A percentile compares a stretch with the other conserved stretches of the same genome.
Evolutionary conservation across 352 stramenopile genomes (phyloP).

Genomic region (Pythium sukuiense): DNA sequence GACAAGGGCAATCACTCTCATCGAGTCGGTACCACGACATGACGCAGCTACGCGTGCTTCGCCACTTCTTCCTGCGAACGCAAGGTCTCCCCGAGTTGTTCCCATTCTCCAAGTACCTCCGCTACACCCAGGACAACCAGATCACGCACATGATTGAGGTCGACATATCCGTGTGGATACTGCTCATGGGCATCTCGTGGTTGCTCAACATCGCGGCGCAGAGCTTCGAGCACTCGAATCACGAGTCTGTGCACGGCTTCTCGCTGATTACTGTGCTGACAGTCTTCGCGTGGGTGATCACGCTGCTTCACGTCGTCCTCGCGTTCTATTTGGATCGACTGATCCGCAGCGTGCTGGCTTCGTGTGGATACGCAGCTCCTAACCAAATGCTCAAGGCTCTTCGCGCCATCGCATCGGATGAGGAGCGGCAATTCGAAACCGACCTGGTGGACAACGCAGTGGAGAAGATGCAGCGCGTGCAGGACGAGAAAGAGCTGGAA

Average conservation of each 20-base stretch:
- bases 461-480: slow-evolving; percentile 22
- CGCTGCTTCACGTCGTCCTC: slow-evolving; percentile 9
- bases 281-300: slow-evolving; percentile 21
- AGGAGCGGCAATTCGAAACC: slow-evolving; percentile 4
- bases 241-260: background rate
- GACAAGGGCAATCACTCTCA: background rate
- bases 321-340: slow-evolving; percentile 11
- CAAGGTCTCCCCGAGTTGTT: slow-evolving; percentile 26
- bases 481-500: slow-evolving; percentile 23
- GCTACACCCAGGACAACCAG: slow-evolving; percentile 66
- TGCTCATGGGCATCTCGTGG: slow-evolving; percentile 24
- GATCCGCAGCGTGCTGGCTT: slow-evolving; percentile 3
- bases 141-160: slow-evolving; percentile 81
- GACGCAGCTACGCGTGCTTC: slow-evolving; percentile 24
- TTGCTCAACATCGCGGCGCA: background rate
- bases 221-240: background rate
- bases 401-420: slow-evolving; percentile 11
- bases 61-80: slow-evolving; percentile 25
- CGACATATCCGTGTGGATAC: slow-evolving; percentile 47
- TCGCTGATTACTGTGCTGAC: slow-evolving; percentile 15
- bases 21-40: slow-evolving; percentile 13
- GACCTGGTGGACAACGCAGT: slow-evolving; percentile 16
- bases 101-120: slow-evolving; percentile 75
- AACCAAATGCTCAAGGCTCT: slow-evolving; percentile 16
- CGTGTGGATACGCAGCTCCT: slow-evolving; percentile 6